phyloP scores from a whole-genome alignment of 1,284 basidiomycete species.

The Boletus sp. region DNA sequence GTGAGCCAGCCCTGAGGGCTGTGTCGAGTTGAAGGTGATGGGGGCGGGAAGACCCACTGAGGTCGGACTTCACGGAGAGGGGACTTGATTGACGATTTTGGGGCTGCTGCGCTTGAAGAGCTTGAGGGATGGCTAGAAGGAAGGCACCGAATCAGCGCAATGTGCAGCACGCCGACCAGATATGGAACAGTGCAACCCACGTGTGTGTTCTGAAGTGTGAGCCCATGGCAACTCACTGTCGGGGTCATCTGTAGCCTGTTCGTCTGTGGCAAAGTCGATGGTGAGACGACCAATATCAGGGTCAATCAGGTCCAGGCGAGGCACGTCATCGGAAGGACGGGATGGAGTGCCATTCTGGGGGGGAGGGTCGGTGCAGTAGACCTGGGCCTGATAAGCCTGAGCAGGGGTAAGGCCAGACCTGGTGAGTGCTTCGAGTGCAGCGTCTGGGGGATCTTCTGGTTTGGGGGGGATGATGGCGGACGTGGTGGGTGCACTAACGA shows the following conservation, averaged over 20 bases:
- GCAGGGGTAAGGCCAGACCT: conserved; percentile 63
- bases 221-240: conserved; percentile 65
- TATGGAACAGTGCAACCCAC: conserved; percentile 30
- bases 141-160: conserved; percentile 28
- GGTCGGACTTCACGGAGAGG: conserved; percentile 32
- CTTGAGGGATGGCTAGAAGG: conserved; percentile 29
- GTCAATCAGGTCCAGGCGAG: conserved; percentile 52
- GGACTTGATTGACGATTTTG: conserved; percentile 35
- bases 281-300: conserved; percentile 48
- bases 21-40: conserved; percentile 49
- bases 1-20: conserved; percentile 33
- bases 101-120: conserved; percentile 20
- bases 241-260: conserved; percentile 39
- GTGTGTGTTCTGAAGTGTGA: conserved; percentile 36
- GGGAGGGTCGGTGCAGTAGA: conserved; percentile 48
- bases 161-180: conserved; percentile 26
- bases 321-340: conserved; percentile 20
- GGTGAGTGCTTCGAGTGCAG: conserved; percentile 43
- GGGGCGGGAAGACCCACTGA: conserved; percentile 33
- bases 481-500: conserved; percentile 43
- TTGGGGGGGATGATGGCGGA: conserved; percentile 45
- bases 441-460: conserved; percentile 55
- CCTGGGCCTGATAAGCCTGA: conserved; percentile 75
- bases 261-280: conserved; percentile 49
- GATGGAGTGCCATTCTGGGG: conserved; percentile 31